Evolutionary conservation across 768 basidiomycete genomes (phyloP), one percentile per base, ranked within the genome.

Genomic region (Punctularia strigosozonata): DNA sequence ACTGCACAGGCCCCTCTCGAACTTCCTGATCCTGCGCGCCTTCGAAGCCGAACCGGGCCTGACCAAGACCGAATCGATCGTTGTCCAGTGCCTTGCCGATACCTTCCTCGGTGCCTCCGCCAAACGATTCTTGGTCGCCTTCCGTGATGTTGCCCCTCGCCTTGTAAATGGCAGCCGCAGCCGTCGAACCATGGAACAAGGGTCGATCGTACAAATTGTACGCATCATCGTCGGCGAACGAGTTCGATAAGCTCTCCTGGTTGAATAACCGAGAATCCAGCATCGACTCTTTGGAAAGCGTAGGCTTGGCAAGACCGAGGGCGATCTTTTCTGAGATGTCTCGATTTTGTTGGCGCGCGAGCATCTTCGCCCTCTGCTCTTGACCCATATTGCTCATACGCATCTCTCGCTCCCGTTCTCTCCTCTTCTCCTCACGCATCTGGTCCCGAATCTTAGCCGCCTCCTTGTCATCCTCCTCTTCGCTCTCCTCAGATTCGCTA

Each of bases 301-400:
- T 91, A 5, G 95, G 95, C 59, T 98, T 99, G 23, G 95, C 95
- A 35, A 99, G 76, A 26, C 95, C 95, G 23, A 99, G 77, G 4
- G 95, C 95, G 38, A 99, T 80, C 69, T 99, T 98, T 63, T 99
- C 95, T 2, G 95, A 99, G 34, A 99, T 98, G 59, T 98, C 95
- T 52, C 95, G 88, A 57, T 98, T 94, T 62, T 95, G 91, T 49
- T 97, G 89, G 39, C 86, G 78, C 17, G 94, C 91, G 43, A 98
- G 67, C 73, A 87, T 79, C 66, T 95, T 97, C 26, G 95, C 91
- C 13, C 95, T 73, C 54, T 91, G 88, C 60, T 98, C 95, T 21
- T 82, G 75, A 19, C 95, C 95, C 95, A 99, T 99, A 54, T 98
- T 95, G 60, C 73, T 90, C 91, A 98, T 94, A 43, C 95, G 71